Evolutionary conservation across 306 rosid genomes (phyloP), one percentile per base, ranked within the genome.

Genomic region (Acacia crassicarpa): DNA sequence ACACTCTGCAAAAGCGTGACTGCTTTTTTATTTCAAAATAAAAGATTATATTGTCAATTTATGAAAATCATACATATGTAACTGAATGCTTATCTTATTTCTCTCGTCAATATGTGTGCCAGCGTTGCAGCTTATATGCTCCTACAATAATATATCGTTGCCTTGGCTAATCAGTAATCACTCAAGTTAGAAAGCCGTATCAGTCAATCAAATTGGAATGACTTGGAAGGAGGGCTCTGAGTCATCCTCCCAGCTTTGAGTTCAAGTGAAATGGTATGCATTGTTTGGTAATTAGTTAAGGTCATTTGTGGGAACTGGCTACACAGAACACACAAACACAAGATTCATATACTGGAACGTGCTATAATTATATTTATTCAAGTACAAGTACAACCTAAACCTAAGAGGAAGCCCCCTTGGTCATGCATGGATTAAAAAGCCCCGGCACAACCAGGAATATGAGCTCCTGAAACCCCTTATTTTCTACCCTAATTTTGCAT

Each of bases 401-500:
- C 30, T 30, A 77, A 76, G 16, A 66, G 17, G 61, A 82, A 83
- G 46, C 77, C 78, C 83, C 85, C 80, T 65, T 74, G 89, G 79
- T 74, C 89, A 58, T 79, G 91, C 92, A 51, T 78, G 91, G 89
- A 84, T 69, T 32, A 72, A 91, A 92, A 85, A 88, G 78, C 78
- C 84, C 91, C 86, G 59, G 91, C 88, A 84, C 86, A 85, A 83
- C 92, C 74, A 43, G 49, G 49, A 43, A 78, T 78, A 78, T 77
- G 79, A 75, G 13, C 71, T 59, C 51, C 51, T 46, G 40, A 54
- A 51, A 35, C 78, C 75, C 70, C 70, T 63, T 38, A 63, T 66
- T 78, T 56, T 63, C 27, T 65, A 54, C 56, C 61, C 84, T 73
- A 84, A 41, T 59, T 59, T 75, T 78, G 66, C 78, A 80, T 72